Conservation (phyloP, 345 rosid genomes). For the Eutrema japonicum region DNA sequence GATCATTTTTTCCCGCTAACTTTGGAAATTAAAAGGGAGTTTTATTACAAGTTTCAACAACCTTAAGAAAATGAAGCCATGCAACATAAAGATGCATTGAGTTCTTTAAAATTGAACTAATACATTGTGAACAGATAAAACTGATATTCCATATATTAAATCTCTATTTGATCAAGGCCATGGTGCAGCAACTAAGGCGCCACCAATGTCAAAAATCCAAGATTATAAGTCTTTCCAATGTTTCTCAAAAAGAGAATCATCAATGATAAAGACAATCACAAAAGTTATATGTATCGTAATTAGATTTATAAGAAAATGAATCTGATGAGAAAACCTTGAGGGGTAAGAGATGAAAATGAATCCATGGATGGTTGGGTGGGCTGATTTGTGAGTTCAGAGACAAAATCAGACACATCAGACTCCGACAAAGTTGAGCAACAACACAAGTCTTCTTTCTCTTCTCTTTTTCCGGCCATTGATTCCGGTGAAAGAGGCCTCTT, state of each 20-base stretch:
- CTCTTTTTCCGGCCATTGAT: slow-evolving; percentile 29
- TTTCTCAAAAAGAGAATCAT: background rate
- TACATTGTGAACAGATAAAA: too few species aligned
- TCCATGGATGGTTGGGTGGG: slow-evolving; percentile 12
- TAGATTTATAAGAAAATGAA: background rate
- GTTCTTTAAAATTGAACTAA: too few species aligned
- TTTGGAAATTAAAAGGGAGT: too few species aligned
- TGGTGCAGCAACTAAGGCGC: too few species aligned
- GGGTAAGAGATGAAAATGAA: slow-evolving; percentile 26
- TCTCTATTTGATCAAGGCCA: too few species aligned
- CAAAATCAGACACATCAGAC: slow-evolving; percentile 45
- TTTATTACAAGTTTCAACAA: too few species aligned
- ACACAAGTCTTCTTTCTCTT: slow-evolving; percentile 34
- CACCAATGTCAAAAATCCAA: too few species aligned
- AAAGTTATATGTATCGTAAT: background rate
- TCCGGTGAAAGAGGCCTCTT: slow-evolving; percentile 44
- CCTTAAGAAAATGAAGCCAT: too few species aligned
- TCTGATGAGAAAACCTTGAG: slow-evolving; percentile 28
- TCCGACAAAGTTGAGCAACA: slow-evolving; percentile 39
- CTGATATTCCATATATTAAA: too few species aligned
- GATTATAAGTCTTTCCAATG: background rate
- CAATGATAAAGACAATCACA: slow-evolving; percentile 6
- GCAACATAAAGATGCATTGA: too few species aligned
- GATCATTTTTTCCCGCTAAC: too few species aligned
- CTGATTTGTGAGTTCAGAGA: slow-evolving; percentile 41